phyloP scores from a whole-genome alignment of 2,329 filamentous ascomycete genomes.

The Diaporthe helianthi region DNA sequence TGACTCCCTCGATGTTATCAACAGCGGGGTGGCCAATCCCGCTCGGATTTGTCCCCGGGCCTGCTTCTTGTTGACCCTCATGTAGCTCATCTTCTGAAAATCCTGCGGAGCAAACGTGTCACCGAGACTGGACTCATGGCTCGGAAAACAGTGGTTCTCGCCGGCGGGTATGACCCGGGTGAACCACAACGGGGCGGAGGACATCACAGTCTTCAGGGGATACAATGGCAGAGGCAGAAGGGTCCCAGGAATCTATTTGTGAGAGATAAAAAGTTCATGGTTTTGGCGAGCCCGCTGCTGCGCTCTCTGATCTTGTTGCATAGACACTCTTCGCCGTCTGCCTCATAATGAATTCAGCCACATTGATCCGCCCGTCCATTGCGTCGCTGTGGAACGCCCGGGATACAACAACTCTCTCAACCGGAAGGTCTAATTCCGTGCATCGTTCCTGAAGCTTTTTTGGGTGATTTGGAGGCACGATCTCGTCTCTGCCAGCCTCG shows the following conservation, averaged over 20 bases:
- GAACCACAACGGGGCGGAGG: neutral
- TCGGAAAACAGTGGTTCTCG: neutral
- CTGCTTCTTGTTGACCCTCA: too few relatives aligned
- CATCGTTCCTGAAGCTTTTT: conserved; percentile 55
- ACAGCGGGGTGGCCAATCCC: conserved; percentile 1
- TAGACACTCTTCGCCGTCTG: conserved; percentile 33
- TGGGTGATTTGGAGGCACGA: conserved; percentile 62
- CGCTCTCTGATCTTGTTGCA: neutral
- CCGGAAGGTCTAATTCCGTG: conserved; percentile 53
- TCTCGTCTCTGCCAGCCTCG: conserved; percentile 64
- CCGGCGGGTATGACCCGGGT: neutral
- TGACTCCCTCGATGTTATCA: conserved; percentile 7
- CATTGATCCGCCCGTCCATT: conserved; percentile 55
- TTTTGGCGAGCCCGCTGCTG: neutral
- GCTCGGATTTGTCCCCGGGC: too few relatives aligned
- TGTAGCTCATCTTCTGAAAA: too few relatives aligned
- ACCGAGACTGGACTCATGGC: too few relatives aligned
- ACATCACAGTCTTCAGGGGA: neutral
- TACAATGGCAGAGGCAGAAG: neutral
- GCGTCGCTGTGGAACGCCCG: conserved; percentile 65
- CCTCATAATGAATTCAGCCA: conserved; percentile 52
- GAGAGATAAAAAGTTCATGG: neutral
- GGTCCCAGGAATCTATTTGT: neutral
- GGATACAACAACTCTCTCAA: conserved; percentile 52
- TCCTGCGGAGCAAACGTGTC: too few relatives aligned